These are phyloP conservation scores for Fusarium albidum DNA, from an alignment of 2,329 filamentous ascomycete species.

Conservation along the genomic window DNA sequence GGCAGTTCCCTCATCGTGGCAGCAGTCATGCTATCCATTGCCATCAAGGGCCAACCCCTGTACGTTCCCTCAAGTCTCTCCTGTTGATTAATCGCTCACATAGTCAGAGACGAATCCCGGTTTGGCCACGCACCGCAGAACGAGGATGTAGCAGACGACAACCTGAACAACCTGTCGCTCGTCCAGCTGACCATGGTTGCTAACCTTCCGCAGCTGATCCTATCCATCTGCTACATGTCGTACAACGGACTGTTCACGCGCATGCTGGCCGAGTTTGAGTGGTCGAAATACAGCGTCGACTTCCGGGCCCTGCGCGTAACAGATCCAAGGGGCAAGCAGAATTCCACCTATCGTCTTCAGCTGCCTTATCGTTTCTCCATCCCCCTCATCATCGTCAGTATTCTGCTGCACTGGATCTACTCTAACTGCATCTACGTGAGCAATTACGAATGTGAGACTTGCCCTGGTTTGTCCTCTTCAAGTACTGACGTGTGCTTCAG, in stretches of 20 bases:
- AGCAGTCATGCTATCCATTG: constrained; percentile 5
- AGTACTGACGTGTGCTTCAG: constrained; percentile 1
- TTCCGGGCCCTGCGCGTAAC: constrained; percentile 30
- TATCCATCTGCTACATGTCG: constrained; percentile 23
- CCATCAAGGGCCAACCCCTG: constrained; percentile 11
- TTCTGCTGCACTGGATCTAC: constrained; percentile 33
- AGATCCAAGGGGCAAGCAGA: constrained; percentile 19
- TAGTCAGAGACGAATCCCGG: not conserved
- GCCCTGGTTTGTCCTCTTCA: not conserved
- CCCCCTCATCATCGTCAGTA: constrained; percentile 24
- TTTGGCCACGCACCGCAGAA: constrained; percentile 20
- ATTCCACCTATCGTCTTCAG: constrained; percentile 32
- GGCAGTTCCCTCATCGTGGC: constrained; percentile 14
- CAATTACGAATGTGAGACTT: constrained; percentile 24
- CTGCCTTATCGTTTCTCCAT: constrained; percentile 33
- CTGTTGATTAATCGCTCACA: not conserved
- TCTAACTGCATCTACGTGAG: constrained; percentile 33
- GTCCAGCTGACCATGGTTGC: constrained; percentile 19
- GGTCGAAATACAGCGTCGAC: constrained; percentile 16
- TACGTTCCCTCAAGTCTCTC: not conserved
- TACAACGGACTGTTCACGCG: constrained; percentile 31
- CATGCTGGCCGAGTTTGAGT: constrained; percentile 32
- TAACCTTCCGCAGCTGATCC: constrained; percentile 22
- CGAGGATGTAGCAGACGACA: not conserved
- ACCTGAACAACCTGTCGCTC: not conserved